Evolutionary conservation across 2,329 filamentous ascomycete genomes (phyloP), one percentile per base, ranked within the genome.

Genomic region (Endoconidiophora polonica): DNA sequence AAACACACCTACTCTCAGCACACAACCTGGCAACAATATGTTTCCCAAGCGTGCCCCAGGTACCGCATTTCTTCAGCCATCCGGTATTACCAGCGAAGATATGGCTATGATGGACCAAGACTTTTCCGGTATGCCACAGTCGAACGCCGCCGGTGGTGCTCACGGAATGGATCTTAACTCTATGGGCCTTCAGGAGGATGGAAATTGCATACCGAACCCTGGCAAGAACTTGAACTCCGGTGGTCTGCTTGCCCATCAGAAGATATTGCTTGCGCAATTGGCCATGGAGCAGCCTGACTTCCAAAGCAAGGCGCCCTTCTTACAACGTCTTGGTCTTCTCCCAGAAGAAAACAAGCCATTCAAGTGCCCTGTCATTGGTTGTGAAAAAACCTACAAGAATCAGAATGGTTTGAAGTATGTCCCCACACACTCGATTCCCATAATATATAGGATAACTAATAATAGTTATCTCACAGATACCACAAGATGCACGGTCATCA

Each of bases 381-480:
- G 91, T 61, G 91, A 96, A 65, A 98, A 98, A 71, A 90, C 91
- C 0, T 98, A 98, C 70, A 98, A 98, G 73, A 98, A 98, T 64
- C 91, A 96, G 63, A 98, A 98, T 58, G 91, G 91, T 46, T 72
- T 98, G 51, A 98, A 96, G 76, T 98, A 86, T 58, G 70, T 68
- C 54, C 49, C n/a, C 46, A 55, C 36, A 43, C 42, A 37, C 52
- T 55, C 53, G 55, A 50, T 54, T 20, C n/a, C 43, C 53, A 54
- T 46, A 54, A 18, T 33, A 47, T 48, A 45, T 33, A 49, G 26
- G 26, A 6, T 12, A 16, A 36, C 9, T 33, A 50, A 45, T 2
- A n/a, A 47, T 3, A 6, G 2, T n/a, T 9, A 36, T 50, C 3
- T 18, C 5, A 53, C 55, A 80, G 76, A 61, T 80, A 81, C 57